phyloP scores from a whole-genome alignment of 2,329 filamentous ascomycete genomes.

The Colletotrichum endophyticum region DNA sequence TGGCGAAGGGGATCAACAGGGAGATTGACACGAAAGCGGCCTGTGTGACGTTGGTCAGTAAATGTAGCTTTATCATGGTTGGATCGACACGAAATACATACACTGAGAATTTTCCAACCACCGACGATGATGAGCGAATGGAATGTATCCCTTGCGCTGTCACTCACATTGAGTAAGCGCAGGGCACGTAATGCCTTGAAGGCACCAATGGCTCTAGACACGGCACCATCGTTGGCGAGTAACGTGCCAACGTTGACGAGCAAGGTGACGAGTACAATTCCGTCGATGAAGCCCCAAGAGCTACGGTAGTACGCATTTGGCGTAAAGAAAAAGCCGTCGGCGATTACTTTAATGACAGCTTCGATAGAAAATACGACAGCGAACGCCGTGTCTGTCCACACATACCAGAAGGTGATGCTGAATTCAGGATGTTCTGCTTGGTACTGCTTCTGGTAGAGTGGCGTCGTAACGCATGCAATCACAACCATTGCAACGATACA shows the following conservation, averaged over 20 bases:
- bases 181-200: conserved; percentile 96
- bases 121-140: conserved; percentile 95
- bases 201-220: conserved; percentile 90
- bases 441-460: conserved; percentile 90
- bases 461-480: conserved; percentile 91
- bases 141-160: conserved; percentile 94
- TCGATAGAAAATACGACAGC: conserved; percentile 86
- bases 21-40: conserved; percentile 94
- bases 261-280: conserved; percentile 85
- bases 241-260: conserved; percentile 94
- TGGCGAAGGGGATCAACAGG: conserved; percentile 92
- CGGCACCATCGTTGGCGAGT: conserved; percentile 78
- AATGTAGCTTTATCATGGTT: conserved; percentile 6
- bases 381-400: conserved; percentile 91
- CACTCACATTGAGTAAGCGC: conserved; percentile 91
- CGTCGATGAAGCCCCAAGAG: conserved; percentile 96
- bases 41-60: conserved; percentile 28
- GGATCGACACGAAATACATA: conserved; percentile 48
- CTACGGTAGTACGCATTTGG: conserved; percentile 97
- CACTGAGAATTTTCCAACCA: conserved; percentile 90
- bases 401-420: conserved; percentile 84
- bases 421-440: conserved; percentile 65
- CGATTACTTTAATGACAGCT: conserved; percentile 89
- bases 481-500: conserved; percentile 98
- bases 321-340: conserved; percentile 95